Conservation (phyloP, 805 yeast genomes). For the Ogataea polymorpha region DNA sequence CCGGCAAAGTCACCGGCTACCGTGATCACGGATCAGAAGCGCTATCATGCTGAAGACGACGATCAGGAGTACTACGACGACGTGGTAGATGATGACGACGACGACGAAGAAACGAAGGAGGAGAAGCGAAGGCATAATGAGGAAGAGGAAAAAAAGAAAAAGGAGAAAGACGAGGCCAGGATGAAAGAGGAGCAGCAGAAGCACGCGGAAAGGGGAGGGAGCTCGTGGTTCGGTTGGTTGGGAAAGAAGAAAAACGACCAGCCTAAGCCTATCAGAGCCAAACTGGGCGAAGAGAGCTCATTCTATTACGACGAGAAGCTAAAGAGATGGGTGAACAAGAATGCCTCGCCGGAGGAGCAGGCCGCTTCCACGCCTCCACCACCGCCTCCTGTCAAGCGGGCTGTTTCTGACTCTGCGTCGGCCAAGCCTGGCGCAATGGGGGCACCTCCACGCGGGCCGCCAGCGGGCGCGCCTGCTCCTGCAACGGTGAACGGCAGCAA, state of each 20-base stretch:
- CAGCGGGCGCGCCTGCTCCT: conserved; percentile 1
- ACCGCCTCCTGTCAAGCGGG: conserved; percentile 55
- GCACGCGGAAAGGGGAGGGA: conserved; percentile 18
- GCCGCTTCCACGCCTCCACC: conserved; percentile 50
- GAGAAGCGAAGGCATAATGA: conserved; percentile 20
- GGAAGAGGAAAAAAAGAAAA: conserved; percentile 13
- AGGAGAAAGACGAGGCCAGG: conserved; percentile 9
- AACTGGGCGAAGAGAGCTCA: conserved; percentile 73
- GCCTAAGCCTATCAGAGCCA: conserved; percentile 74
- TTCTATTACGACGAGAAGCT: conserved; percentile 80
- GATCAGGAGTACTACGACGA: conserved; percentile 32
- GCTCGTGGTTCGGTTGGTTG: conserved; percentile 62
- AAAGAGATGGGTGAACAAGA: conserved; percentile 82
- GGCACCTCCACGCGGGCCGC: too few species aligned
- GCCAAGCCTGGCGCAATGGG: not conserved
- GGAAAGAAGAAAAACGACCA: conserved; percentile 50
- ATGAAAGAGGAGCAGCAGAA: conserved; percentile 17
- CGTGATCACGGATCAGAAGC: conserved; percentile 25
- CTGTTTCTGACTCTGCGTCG: conserved; percentile 3
- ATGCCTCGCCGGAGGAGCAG: conserved; percentile 64
- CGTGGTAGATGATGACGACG: conserved; percentile 35
- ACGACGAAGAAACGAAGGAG: conserved; percentile 39
- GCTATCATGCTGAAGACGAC: conserved; percentile 28
- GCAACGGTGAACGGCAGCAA: conserved; percentile 6
- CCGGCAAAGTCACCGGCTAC: conserved; percentile 23